Evolutionary conservation across 2,329 filamentous ascomycete species (phyloP), one percentile per base, ranked within the genome.

Genomic region (Penicillium sp.): DNA sequence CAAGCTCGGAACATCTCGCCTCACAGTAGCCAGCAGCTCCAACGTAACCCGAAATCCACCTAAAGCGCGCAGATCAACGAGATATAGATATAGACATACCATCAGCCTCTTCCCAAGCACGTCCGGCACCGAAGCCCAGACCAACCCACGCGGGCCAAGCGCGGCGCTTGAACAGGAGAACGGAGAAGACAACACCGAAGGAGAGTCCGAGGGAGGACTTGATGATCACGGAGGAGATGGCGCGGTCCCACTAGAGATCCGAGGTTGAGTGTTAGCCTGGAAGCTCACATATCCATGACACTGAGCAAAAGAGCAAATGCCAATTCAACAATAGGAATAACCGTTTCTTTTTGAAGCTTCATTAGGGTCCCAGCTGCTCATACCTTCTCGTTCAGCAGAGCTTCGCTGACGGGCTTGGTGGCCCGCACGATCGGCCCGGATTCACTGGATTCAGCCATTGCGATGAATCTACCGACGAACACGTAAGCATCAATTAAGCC

Each of bases 331-430:
- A 35, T 13, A 12, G 8, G 8, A 8, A 25, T 11, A 3, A 25
- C 11, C 3, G 3, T 33, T 6, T 35, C 6, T 16, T 4, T 4
- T 18, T 35, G 2, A 33, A 33, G 10, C 14, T 4, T 11, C 16
- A 27, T 19, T 35, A 13, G 11, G 34, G 14, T 36, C 31, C 19
- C 27, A 31, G 36, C 37, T 18, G 40, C 25, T 43, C 48, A 42
- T 84, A 96, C 93, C 90, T 99, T 99, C 78, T 99, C 93, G 76
- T 97, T 97, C 69, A 99, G 83, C 66, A 99, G 84, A 68, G 92
- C 89, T 80, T 99, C 93, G 80, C 92, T 97, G 76, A 96, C 87
- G 58, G 93, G 92, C 74, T 82, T 81, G 69, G 75, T 81, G 56
- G 82, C 77, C 64, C 89, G 79, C 72, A 80, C 79, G 64, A 83